Evolutionary conservation across 345 rosid species (phyloP).

Genomic region (Pistacia vera): DNA sequence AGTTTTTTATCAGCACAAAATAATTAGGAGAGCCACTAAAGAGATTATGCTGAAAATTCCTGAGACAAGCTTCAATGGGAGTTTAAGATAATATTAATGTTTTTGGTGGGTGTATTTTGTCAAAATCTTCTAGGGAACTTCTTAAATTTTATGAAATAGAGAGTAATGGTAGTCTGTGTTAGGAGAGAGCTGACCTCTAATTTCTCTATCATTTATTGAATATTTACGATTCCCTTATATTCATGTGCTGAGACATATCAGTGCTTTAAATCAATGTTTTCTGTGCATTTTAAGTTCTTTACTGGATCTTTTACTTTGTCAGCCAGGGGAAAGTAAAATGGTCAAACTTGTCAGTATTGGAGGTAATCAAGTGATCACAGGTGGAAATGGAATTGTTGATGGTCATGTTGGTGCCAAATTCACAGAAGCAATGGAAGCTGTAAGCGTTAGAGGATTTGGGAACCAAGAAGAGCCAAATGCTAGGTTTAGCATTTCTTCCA

Average conservation of each 20-base stretch:
- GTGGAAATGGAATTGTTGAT: constrained; percentile 82
- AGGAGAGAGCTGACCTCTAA: neutral
- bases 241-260: constrained; percentile 12
- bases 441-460: constrained; percentile 44
- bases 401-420: constrained; percentile 52
- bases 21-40: neutral
- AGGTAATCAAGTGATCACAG: constrained; percentile 74
- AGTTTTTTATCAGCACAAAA: neutral
- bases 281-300: neutral
- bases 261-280: neutral
- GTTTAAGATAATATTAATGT: neutral
- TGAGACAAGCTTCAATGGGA: neutral
- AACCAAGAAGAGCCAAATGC: constrained; percentile 61
- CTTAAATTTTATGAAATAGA: neutral
- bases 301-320: constrained; percentile 34
- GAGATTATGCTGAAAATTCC: neutral
- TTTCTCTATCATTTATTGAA: neutral
- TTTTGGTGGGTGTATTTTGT: constrained; percentile 2
- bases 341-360: constrained; percentile 83
- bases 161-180: neutral
- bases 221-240: neutral
- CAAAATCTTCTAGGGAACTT: neutral
- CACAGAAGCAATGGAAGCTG: constrained; percentile 45
- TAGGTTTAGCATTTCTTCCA: constrained; percentile 51
- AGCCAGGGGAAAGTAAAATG: constrained; percentile 93